Evolutionary conservation across 306 rosid species (phyloP), one percentile per base, ranked within the genome.

Genomic region (Hippophae gyantsensis): DNA sequence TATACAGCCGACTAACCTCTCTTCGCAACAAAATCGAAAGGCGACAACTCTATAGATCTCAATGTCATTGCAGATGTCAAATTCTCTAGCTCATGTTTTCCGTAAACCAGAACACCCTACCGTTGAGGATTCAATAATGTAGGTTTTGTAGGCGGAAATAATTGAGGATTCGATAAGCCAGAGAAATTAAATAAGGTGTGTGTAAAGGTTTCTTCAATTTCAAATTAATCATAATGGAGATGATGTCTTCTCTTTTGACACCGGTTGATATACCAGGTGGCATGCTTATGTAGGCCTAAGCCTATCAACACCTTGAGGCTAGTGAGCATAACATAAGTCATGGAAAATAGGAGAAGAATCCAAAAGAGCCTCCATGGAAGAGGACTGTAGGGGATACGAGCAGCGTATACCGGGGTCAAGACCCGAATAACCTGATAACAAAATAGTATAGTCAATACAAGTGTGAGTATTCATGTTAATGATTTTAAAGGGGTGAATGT

Each of bases 221-320:
- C 9, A 47, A 51, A 56, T 67, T 74, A 92, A 78, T 92, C 96
- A n/a, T 52, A 68, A 58, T 92, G 96, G 56, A 81, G 82, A 82
- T 87, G 98, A 60, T 78, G 86, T 62, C 80, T 87, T 70, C 82
- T 78, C 82, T 73, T 88, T 60, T 57, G 80, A 80, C 98, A 90
- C 56, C 96, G 76, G 9, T 84, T 72, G 42, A 92, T 69, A 64
- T 92, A 92, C 99, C 99, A 92, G 43, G 86, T 74, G 53, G 99
- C 92, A 12, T 83, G 83, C 57, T 83, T 80, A 69, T 76, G 79
- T 40, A 92, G 78, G 56, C 93, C 87, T 77, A 92, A 74, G 77
- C 89, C 89, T 63, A 88, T 61, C 75, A 92, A 78, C 57, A 88
- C 84, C 83, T 92, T 92, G 68, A 92, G 96, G 78, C 96, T 92